These are phyloP conservation scores for Dendrostoma leiphaemia DNA, from an alignment of 2,329 filamentous ascomycete genomes.

Conservation along the genomic window DNA sequence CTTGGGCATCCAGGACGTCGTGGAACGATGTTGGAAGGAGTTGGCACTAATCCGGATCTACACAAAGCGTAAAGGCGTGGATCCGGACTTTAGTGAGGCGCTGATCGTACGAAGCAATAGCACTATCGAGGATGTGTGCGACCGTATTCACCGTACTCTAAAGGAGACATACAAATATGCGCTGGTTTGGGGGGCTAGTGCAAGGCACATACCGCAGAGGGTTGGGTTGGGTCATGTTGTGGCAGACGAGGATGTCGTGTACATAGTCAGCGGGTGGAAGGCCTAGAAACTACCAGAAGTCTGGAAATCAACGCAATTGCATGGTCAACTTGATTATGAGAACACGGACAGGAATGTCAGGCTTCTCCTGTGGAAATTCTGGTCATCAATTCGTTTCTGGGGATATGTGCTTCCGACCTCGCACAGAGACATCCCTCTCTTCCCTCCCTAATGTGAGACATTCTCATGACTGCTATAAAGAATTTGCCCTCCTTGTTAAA, in stretches of 20 bases:
- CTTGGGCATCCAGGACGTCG: conserved; percentile 87
- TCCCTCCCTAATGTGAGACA: neutral
- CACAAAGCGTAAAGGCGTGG: conserved; percentile 91
- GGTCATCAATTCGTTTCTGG: conserved; percentile 20
- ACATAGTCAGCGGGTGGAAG: conserved; percentile 64
- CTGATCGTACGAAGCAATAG: conserved; percentile 87
- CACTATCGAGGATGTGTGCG: conserved; percentile 95
- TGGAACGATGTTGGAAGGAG: conserved; percentile 94
- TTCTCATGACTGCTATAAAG: conserved; percentile 13
- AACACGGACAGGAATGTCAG: neutral
- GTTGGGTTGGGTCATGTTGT: conserved; percentile 85
- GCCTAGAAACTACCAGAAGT: conserved; percentile 38
- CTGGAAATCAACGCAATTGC: conserved; percentile 8
- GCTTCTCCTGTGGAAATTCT: neutral
- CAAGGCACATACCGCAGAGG: conserved; percentile 88
- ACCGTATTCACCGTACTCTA: conserved; percentile 86
- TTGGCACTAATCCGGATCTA: conserved; percentile 87
- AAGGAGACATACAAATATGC: conserved; percentile 99
- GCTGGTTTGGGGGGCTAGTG: conserved; percentile 95
- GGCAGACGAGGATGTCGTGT: conserved; percentile 66
- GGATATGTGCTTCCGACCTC: conserved; percentile 6
- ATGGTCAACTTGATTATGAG: neutral
- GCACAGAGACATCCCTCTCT: neutral
- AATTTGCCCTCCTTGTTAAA: conserved; percentile 10
- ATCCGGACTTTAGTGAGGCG: conserved; percentile 87